A percentile compares a stretch with the other conserved stretches of the same genome.
These are phyloP conservation scores for Clarireedia paspali DNA, from an alignment of 2,329 filamentous ascomycete species.

Conservation along the genomic window DNA sequence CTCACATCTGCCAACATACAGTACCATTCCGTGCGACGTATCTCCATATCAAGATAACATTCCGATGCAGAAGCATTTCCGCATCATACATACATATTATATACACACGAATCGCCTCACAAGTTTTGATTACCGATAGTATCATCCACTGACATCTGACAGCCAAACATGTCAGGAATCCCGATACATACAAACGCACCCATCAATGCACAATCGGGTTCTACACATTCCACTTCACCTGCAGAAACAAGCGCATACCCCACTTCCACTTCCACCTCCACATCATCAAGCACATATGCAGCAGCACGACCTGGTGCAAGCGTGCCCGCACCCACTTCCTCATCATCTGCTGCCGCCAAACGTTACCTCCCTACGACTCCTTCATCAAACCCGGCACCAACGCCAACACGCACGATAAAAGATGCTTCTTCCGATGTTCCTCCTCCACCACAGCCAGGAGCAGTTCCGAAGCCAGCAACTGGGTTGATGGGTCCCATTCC, in stretches of 20 bases:
- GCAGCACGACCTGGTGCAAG: slow-evolving; percentile 43
- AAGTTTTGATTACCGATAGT: background rate
- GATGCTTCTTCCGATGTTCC: slow-evolving; percentile 32
- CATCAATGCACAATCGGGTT: slow-evolving; percentile 42
- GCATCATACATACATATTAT: background rate
- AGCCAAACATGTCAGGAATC: slow-evolving; percentile 49
- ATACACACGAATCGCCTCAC: background rate
- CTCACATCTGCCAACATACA: background rate
- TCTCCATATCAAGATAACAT: background rate
- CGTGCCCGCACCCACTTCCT: slow-evolving; percentile 32
- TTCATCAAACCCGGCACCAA: background rate
- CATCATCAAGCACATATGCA: slow-evolving; percentile 31
- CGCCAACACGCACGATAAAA: slow-evolving; percentile 37
- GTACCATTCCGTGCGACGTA: no score
- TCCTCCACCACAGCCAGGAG: slow-evolving; percentile 50
- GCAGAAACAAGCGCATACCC: slow-evolving; percentile 35
- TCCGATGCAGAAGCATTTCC: background rate
- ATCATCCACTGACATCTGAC: background rate
- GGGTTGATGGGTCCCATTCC: slow-evolving; percentile 31
- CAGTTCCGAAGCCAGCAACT: slow-evolving; percentile 38
- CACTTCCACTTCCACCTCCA: slow-evolving; percentile 15
- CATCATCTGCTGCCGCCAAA: slow-evolving; percentile 21
- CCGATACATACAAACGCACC: slow-evolving; percentile 52
- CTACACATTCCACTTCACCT: slow-evolving; percentile 23
- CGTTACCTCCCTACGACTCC: slow-evolving; percentile 30